phyloP scores from a whole-genome alignment of 495 filamentous ascomycete genomes.

The Aspergillus coremiiformis region DNA sequence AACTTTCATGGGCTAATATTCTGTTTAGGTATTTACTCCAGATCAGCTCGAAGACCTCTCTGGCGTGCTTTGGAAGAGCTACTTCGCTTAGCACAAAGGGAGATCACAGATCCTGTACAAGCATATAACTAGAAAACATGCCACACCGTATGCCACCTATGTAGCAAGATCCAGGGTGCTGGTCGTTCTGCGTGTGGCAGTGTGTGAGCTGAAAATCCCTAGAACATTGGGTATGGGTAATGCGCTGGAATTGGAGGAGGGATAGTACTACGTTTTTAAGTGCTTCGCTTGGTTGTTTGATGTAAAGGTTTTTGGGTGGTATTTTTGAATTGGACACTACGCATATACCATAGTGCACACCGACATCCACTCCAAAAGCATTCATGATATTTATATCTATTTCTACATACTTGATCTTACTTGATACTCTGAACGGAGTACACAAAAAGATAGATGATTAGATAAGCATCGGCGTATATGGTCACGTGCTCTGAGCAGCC shows the following conservation, averaged over 20 bases:
- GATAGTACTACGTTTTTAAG: background rate
- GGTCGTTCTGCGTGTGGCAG: background rate
- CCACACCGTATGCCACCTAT: background rate
- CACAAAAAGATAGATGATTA: background rate
- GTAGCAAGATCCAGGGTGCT: background rate
- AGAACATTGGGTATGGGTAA: background rate
- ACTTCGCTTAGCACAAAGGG: constrained; percentile 64
- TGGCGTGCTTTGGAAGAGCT: constrained; percentile 98
- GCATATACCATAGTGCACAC: background rate
- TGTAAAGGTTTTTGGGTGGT: background rate
- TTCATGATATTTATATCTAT: background rate
- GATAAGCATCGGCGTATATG: background rate
- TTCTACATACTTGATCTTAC: no score
- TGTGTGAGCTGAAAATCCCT: background rate
- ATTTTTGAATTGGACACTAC: background rate
- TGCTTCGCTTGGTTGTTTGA: background rate
- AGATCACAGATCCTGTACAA: background rate
- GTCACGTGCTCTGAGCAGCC: constrained; percentile 17
- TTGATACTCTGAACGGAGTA: no score
- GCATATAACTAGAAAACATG: background rate
- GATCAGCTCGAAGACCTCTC: constrained; percentile 94
- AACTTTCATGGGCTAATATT: constrained; percentile 21
- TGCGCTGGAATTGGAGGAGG: background rate
- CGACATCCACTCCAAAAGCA: background rate
- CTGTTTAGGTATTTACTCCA: constrained; percentile 68